Evolutionary conservation across 306 rosid species (phyloP), one percentile per base, ranked within the genome.

Genomic region (Castanopsis chinensis): DNA sequence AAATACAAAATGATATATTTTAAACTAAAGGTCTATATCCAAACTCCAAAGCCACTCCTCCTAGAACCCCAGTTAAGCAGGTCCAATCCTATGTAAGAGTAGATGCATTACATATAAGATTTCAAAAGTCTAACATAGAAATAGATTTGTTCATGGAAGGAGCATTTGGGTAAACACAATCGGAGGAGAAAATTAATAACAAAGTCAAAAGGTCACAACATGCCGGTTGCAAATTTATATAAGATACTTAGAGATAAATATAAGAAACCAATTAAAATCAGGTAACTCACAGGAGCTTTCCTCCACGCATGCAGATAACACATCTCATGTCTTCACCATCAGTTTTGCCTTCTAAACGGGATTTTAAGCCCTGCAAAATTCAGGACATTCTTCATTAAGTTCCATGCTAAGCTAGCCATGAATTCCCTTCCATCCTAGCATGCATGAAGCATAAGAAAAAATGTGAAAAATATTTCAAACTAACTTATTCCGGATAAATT

Each of bases 251-350:
- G 21, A 12, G 21, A 8, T 1, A 71, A 21, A 28, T 23, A 18
- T 59, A 17, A 80, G 41, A 28, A 30, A 69, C 61, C 17, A 59
- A 23, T 41, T 43, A 74, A 70, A 20, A 73, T 20, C n/a, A 71
- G 54, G 65, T 49, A 81, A 81, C 88, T 85, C 78, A 85, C 88
- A 81, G 23, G 65, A 85, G 80, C 23, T 5, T 57, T 78, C 85
- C 85, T 1, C 85, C 85, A 55, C 0, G 75, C 79, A 63, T 20
- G 78, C 88, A 85, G 56, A 69, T 70, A 76, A n/a, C 49, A 64
- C 88, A 81, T 18, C 75, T 71, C 45, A 3, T 53, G 25, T 74
- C 53, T 53, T 49, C 54, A 2, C 52, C 80, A 5, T 59, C 77
- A 10, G 33, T 58, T 67, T 51, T 25, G 76, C 37, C 65, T 69